Evolutionary conservation across 169 alveolate species (phyloP).

Genomic region (Plasmodium vivax): DNA sequence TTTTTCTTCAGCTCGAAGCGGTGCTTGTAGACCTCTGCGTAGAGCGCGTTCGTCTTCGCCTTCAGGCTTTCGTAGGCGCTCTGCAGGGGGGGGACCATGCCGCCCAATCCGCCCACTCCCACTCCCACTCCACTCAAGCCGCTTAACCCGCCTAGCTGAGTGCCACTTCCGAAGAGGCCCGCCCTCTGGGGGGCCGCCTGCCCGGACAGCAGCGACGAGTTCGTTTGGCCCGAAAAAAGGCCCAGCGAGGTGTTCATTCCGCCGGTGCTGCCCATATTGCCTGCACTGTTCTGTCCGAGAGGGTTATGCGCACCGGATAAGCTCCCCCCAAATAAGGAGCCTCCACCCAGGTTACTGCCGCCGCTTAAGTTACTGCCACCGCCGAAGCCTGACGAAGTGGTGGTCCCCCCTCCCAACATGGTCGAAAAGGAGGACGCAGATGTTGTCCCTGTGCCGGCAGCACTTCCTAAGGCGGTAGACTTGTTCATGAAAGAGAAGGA

Average conservation of each 20-base stretch:
- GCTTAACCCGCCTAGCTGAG: too few relatives aligned
- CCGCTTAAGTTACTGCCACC: background rate
- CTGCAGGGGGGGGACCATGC: background rate
- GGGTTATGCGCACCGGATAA: background rate
- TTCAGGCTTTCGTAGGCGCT: slow-evolving; percentile 31
- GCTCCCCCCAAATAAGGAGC: too few relatives aligned
- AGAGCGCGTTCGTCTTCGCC: slow-evolving; percentile 39
- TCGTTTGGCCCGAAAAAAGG: background rate
- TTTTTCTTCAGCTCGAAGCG: slow-evolving; percentile 39
- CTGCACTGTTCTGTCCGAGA: background rate
- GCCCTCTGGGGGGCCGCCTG: background rate
- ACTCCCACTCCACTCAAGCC: too few relatives aligned
- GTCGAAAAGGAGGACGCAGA: background rate
- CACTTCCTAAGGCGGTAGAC: background rate
- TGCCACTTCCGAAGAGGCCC: background rate
- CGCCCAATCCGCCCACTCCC: background rate
- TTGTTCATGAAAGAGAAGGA: background rate
- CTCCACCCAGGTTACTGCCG: background rate
- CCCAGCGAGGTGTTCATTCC: background rate
- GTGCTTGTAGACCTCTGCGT: slow-evolving; percentile 41
- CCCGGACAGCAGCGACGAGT: background rate
- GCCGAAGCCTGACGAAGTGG: background rate
- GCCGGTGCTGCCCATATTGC: background rate
- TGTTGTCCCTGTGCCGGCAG: background rate
- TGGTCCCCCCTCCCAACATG: background rate